These are phyloP conservation scores for Tricholomella constricta DNA, from an alignment of 768 basidiomycete genomes.

Conservation along the genomic window DNA sequence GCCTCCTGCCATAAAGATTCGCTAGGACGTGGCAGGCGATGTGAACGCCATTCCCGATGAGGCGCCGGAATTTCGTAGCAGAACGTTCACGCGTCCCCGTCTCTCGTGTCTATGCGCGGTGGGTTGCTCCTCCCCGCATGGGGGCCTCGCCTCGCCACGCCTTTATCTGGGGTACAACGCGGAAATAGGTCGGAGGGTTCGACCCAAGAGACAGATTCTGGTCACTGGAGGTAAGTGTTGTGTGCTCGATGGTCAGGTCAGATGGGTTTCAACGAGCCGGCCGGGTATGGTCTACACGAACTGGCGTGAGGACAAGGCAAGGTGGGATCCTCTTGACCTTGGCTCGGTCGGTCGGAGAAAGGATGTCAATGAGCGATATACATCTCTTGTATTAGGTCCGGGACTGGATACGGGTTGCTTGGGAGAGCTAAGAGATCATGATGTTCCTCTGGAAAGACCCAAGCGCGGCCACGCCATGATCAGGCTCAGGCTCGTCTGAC, in stretches of 20 bases:
- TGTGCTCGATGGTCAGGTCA: not conserved
- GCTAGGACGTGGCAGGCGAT: not conserved
- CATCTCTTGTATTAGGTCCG: not conserved
- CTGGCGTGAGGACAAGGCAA: not conserved
- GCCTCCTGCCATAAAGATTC: not conserved
- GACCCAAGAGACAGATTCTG: not conserved
- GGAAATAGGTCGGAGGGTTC: conserved; percentile 9
- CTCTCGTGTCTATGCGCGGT: not conserved
- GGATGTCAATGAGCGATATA: not conserved
- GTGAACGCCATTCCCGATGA: conserved; percentile 2
- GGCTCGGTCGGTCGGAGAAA: not conserved
- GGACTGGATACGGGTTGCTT: not conserved
- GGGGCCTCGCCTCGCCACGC: not conserved
- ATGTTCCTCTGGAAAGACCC: not conserved
- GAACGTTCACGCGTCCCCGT: not conserved
- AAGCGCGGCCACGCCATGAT: not conserved
- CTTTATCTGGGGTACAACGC: not conserved
- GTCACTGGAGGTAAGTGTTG: not conserved
- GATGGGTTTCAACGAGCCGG: not conserved
- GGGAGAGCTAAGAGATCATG: not conserved
- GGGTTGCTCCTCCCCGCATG: not conserved
- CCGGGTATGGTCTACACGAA: no score
- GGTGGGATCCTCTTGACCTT: not conserved
- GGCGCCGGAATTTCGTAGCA: not conserved
- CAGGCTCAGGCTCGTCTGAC: not conserved